A percentile compares a stretch with the other conserved stretches of the same genome.
These are phyloP conservation scores for Carpinus viminea DNA, from an alignment of 306 rosid species.

Conservation along the genomic window DNA sequence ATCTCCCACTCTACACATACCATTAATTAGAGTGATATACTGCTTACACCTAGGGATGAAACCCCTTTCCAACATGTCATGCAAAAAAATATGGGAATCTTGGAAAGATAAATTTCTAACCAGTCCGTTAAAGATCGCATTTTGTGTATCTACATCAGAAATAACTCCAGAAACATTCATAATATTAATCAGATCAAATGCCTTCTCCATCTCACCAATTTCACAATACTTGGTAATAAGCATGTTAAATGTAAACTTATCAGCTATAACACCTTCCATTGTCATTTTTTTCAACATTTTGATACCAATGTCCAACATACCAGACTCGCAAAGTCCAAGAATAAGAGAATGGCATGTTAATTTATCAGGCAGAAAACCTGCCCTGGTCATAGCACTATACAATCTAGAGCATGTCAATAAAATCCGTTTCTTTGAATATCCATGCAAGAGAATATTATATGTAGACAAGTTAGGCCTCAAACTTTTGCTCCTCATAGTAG, in stretches of 20 bases:
- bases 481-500: conserved; percentile 47
- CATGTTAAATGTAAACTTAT: conserved; percentile 56
- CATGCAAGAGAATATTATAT: conserved; percentile 74
- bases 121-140: conserved; percentile 54
- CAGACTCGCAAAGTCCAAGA: conserved; percentile 54
- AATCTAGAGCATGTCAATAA: conserved; percentile 44
- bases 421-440: conserved; percentile 53
- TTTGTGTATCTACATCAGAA: conserved; percentile 47
- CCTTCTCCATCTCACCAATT: conserved; percentile 46
- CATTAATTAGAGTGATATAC: conserved; percentile 59
- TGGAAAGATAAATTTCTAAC: conserved; percentile 46
- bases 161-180: conserved; percentile 46
- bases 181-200: conserved; percentile 48
- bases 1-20: conserved; percentile 74
- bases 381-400: conserved; percentile 41
- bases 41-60: conserved; percentile 55
- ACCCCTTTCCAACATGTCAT: conserved; percentile 58
- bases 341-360: conserved; percentile 68
- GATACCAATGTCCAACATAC: conserved; percentile 59
- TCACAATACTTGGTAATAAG: conserved; percentile 62
- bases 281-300: conserved; percentile 56
- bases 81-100: conserved; percentile 48
- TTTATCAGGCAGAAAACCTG: conserved; percentile 49
- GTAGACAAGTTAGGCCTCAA: conserved; percentile 55
- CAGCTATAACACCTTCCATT: conserved; percentile 48